Conservation (phyloP, 208 protist genomes). For the Naegleria lovaniensis region DNA sequence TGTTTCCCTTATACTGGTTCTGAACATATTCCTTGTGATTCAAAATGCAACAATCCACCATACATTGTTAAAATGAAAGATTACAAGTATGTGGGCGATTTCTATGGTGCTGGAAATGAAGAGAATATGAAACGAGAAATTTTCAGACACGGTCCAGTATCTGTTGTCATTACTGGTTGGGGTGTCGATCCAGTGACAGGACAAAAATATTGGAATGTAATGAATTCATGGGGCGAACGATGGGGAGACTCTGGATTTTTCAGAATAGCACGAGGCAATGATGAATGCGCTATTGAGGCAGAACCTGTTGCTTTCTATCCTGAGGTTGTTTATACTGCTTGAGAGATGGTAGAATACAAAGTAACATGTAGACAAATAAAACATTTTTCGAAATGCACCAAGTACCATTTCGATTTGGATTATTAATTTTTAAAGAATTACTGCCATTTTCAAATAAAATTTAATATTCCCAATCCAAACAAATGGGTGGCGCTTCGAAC, state of each 20-base stretch:
- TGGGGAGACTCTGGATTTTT: constrained; percentile 66
- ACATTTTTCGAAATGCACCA: too few relatives aligned
- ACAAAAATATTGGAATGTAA: constrained; percentile 76
- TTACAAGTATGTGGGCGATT: not conserved
- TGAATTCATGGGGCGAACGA: constrained; percentile 64
- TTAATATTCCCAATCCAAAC: constrained; percentile 15
- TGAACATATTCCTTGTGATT: not conserved
- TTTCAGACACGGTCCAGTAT: not conserved
- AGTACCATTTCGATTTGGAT: too few relatives aligned
- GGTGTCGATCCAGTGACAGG: constrained; percentile 28
- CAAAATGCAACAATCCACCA: not conserved
- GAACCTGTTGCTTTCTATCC: not conserved
- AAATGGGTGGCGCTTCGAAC: not conserved
- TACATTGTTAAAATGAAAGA: not conserved
- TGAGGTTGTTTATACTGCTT: not conserved
- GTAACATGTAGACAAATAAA: too few relatives aligned
- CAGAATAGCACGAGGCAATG: not conserved
- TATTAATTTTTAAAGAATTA: too few relatives aligned
- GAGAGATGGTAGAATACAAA: too few relatives aligned
- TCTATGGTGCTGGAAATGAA: not conserved
- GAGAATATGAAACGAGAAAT: not conserved
- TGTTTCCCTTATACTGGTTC: not conserved
- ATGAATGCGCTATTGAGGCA: not conserved
- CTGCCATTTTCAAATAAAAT: too few relatives aligned
- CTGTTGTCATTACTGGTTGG: not conserved